Base-by-base conservation (phyloP, 2,329 filamentous ascomycete genomes). In the Botrytis byssoidea region DNA sequence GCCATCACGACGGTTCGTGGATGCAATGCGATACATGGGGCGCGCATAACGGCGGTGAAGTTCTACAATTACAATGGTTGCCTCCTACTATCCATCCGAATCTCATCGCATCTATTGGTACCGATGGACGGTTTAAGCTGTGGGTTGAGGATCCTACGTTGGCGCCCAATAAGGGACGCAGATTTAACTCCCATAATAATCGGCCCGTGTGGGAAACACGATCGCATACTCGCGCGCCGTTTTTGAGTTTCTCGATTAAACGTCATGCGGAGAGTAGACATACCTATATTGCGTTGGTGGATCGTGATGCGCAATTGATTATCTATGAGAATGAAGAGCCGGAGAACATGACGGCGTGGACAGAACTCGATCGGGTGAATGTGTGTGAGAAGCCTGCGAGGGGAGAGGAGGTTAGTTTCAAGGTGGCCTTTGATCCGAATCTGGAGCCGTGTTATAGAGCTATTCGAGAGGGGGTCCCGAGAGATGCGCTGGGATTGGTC, bases 61-160 rank as follows among this genome's bases (percentile, higher is more conserved):
- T 98, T 75, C 86, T 94, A 75, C 94, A 97, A 87, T 93, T 97
- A 72, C 93, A 96, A 86, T 98, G 95, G 95, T 93, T 97, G 73
- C 93, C 94, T 1, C 93, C 94, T 0, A 95, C 93, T 76, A 91
- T 96, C 74, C 96, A 96, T 77, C 94, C 89, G 55, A 90, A 96
- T 80, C 89, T 97, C 79, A 86, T 98, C 78, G 95, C 92, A 73
- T 97, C 93, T 71, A 92, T 98, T 74, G 94, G 93, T 76, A 92
- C 95, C 79, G 95, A 98, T 79, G 93, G 95, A 79, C 91, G 91
- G 82, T 94, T 97, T 85, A 93, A 94, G 81, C 87, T 98, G 77
- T 98, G 95, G 95, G 91, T 93, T 75, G 95, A 98, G 84, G 94
- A 98, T 83, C 90, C 92, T 25, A 92, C 91, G 1, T 92, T 96